Evolutionary conservation across 2,329 filamentous ascomycete genomes (phyloP), one percentile per base, ranked within the genome.

Genomic region (Pyricularia sp.): DNA sequence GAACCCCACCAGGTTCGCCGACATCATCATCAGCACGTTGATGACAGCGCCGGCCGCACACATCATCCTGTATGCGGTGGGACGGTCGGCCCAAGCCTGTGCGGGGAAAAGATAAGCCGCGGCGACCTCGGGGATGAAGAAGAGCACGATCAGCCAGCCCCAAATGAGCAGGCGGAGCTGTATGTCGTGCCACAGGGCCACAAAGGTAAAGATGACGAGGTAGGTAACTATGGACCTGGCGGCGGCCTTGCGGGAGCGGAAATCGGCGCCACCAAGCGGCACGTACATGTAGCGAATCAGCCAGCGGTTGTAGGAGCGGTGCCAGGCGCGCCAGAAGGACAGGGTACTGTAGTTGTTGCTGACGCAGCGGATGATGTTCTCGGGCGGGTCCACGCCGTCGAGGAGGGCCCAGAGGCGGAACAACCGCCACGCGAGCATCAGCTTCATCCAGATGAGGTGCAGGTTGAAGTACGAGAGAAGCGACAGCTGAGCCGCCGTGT

Each of bases 361-460:
- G 80, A 97, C 93, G 79, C 96, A 99, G 73, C 95, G 92, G 68
- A 97, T 87, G 93, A 99, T 97, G 81, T 99, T 99, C 81, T 99
- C 95, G 0, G 95, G 94, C 0, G 95, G 93, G 76, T 99, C 95
- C 73, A 99, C 88, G 71, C 92, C 92, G 77, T 99, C 95, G 20
- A 94, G 77, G 4, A 99, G 85, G 0, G 92, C 85, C 95, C 95
- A 99, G n/a, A 99, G 88, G 4, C 96, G 92, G 86, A 98, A 98
- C 78, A 98, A 90, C n/a, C 95, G 91, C 94, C 94, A 99, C 0
- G 95, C 95, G 9, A 99, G 88, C 4, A 99, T 88, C 1, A 99
- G 88, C 78, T 99, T 99, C 65, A 99, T 85, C 96, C 96, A 99
- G 78, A 99, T 96, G 76, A 97, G 88, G 80, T 97, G 92, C 14